phyloP scores from a whole-genome alignment of 1,139 yeast species.

The Hyphopichia khmerensis region DNA sequence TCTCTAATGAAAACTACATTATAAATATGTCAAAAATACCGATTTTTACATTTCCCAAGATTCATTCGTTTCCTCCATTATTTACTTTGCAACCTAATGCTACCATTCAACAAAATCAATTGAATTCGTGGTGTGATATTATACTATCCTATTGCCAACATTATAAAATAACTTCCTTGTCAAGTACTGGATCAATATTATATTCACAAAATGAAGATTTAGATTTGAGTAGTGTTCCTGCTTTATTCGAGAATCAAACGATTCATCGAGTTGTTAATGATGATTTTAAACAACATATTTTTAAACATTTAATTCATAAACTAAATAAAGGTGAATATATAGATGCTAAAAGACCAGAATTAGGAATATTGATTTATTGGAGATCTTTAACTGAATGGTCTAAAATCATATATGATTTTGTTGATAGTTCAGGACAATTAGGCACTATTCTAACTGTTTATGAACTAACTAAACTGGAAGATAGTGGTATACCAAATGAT shows the following conservation, averaged over 20 bases:
- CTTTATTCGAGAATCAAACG: conserved; percentile 47
- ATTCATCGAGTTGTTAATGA: conserved; percentile 56
- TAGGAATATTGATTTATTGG: conserved; percentile 65
- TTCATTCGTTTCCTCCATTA: conserved; percentile 87
- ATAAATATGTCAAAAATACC: conserved; percentile 5
- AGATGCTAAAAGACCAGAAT: conserved; percentile 37
- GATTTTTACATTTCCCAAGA: conserved; percentile 55
- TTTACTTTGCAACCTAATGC: conserved; percentile 87
- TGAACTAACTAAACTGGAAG: conserved; percentile 70
- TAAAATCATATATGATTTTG: conserved; percentile 40
- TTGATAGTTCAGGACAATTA: conserved; percentile 73
- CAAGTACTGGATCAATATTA: conserved; percentile 27
- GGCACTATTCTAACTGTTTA: conserved; percentile 79
- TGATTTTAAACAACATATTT: conserved; percentile 55
- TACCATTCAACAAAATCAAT: conserved; percentile 74
- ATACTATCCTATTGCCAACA: conserved; percentile 58
- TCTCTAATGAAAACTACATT: too few species aligned
- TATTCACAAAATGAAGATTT: conserved; percentile 26
- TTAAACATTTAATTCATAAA: conserved; percentile 55
- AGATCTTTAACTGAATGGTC: conserved; percentile 78
- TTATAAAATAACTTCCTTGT: conserved; percentile 44
- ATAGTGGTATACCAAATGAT: conserved; percentile 53
- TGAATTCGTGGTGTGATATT: conserved; percentile 45
- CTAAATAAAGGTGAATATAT: conserved; percentile 55
- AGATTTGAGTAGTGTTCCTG: conserved; percentile 21